Percentiles rank a stretch among this genome's conserved stretches.
Conservation (phyloP, 352 stramenopile species). For the Achlya hypogyna region DNA sequence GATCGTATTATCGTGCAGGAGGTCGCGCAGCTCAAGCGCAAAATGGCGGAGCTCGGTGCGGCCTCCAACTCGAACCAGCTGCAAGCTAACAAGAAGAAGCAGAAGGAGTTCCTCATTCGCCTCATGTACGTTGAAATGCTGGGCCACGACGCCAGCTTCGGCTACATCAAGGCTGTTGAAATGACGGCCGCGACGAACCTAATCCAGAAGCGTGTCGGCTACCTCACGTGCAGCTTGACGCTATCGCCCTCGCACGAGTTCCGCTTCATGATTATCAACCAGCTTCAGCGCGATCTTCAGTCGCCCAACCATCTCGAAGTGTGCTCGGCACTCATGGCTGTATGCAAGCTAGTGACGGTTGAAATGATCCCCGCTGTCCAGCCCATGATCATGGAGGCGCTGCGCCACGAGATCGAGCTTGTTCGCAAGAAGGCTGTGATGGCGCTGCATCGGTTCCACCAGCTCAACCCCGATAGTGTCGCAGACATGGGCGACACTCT, state of each 20-base stretch:
- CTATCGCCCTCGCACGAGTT: slow-evolving; percentile 98
- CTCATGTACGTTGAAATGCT: slow-evolving; percentile 99
- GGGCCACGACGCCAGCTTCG: slow-evolving; percentile 99
- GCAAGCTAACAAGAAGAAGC: slow-evolving; percentile 91
- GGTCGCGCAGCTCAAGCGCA: slow-evolving; percentile 93
- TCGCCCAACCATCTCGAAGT: slow-evolving; percentile 91
- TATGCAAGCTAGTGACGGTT: slow-evolving; percentile 93
- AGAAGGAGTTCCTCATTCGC: slow-evolving; percentile 98
- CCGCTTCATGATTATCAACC: slow-evolving; percentile 99
- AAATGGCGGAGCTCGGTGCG: slow-evolving; percentile 83
- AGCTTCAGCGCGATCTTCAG: slow-evolving; percentile 94
- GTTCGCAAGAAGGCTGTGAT: slow-evolving; percentile 99
- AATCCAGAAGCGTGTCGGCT: slow-evolving; percentile 98
- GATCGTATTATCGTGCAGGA: slow-evolving; percentile 98
- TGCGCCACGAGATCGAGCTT: slow-evolving; percentile 93
- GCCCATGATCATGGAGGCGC: slow-evolving; percentile 91
- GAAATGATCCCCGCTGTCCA: slow-evolving; percentile 98
- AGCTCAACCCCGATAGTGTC: slow-evolving; percentile 93
- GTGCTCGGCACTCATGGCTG: slow-evolving; percentile 91
- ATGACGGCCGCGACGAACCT: slow-evolving; percentile 96
- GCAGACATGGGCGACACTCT: slow-evolving; percentile 87
- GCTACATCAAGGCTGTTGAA: slow-evolving; percentile 98
- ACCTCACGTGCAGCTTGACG: slow-evolving; percentile 91
- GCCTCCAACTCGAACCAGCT: slow-evolving; percentile 61
- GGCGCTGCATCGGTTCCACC: slow-evolving; percentile 96